phyloP scores from a whole-genome alignment of 2,329 filamentous ascomycete genomes.

The Aureobasidium zeae region DNA sequence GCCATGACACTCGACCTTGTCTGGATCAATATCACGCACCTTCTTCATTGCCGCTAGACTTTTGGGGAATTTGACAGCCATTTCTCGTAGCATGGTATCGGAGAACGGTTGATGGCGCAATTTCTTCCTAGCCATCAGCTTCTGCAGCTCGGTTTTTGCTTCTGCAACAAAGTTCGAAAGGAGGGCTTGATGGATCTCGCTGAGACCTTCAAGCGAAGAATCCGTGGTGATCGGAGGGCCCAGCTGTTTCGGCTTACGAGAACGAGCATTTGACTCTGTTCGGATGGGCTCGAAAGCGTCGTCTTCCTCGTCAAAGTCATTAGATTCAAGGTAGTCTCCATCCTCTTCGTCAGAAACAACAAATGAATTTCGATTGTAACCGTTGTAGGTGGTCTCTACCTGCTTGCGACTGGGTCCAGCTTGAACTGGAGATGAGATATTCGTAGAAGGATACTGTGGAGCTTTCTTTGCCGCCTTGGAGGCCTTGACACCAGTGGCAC shows the following conservation, averaged over 20 bases:
- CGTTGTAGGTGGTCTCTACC: conserved; percentile 25
- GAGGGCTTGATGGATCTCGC: conserved; percentile 52
- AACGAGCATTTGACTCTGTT: conserved; percentile 30
- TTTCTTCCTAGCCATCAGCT: conserved; percentile 50
- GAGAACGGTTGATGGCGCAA: conserved; percentile 55
- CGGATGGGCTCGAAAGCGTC: conserved; percentile 41
- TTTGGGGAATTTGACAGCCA: conserved; percentile 61
- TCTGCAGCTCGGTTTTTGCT: conserved; percentile 52
- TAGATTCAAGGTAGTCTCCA: conserved; percentile 30
- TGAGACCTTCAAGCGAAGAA: conserved; percentile 44
- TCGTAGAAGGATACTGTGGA: conserved; percentile 52
- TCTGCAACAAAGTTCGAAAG: conserved; percentile 56
- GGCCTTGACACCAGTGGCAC: conserved; percentile 20
- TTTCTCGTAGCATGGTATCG: conserved; percentile 59
- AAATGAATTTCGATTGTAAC: conserved; percentile 30
- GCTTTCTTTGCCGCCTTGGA: conserved; percentile 26
- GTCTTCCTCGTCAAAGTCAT: conserved; percentile 31
- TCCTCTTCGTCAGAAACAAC: conserved; percentile 28
- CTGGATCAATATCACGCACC: conserved; percentile 54
- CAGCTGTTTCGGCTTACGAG: conserved; percentile 30
- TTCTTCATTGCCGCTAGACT: conserved; percentile 51
- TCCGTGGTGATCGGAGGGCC: conserved; percentile 53
- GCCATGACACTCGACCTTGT: conserved; percentile 55
- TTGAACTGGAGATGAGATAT: conserved; percentile 56
- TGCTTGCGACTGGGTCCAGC: conserved; percentile 33